Percentiles rank a stretch among this genome's conserved stretches.
Conservation (phyloP, 805 yeast species). For the Candida chilensis region DNA sequence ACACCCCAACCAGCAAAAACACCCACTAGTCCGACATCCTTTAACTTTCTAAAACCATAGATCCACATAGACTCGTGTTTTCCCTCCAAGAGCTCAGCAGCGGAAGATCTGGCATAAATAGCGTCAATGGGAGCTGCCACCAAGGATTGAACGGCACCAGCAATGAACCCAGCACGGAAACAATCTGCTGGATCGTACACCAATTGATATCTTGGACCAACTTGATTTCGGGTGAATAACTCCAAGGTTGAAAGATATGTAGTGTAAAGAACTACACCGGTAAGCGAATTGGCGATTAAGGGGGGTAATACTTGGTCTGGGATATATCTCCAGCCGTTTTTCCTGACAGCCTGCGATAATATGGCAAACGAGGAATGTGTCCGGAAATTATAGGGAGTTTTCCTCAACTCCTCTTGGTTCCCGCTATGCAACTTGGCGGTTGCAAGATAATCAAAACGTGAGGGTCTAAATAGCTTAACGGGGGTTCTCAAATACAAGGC, state of each 20-base stretch:
- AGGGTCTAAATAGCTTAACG: slow-evolving; percentile 82
- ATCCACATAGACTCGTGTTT: slow-evolving; percentile 67
- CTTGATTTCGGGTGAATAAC: slow-evolving; percentile 13
- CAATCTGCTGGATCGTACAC: slow-evolving; percentile 48
- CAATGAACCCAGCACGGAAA: slow-evolving; percentile 73
- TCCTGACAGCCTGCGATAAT: slow-evolving; percentile 56
- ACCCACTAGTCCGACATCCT: slow-evolving; percentile 70
- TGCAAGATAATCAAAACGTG: slow-evolving; percentile 80
- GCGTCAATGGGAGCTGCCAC: slow-evolving; percentile 95
- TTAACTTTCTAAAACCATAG: slow-evolving; percentile 61
- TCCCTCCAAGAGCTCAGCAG: slow-evolving; percentile 64
- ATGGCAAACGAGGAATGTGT: slow-evolving; percentile 80
- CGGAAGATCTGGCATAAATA: slow-evolving; percentile 70
- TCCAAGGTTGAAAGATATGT: slow-evolving; percentile 58
- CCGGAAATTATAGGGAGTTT: slow-evolving; percentile 42
- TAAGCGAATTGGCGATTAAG: slow-evolving; percentile 76
- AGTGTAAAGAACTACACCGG: slow-evolving; percentile 80
- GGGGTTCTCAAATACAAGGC: slow-evolving; percentile 73
- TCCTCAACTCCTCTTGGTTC: slow-evolving; percentile 25
- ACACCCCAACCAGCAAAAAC: slow-evolving; percentile 87
- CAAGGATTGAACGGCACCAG: slow-evolving; percentile 82
- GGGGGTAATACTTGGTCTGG: slow-evolving; percentile 88
- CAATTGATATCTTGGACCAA: no score
- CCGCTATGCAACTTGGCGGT: slow-evolving; percentile 49
- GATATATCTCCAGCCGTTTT: slow-evolving; percentile 80